phyloP scores from a whole-genome alignment of 2,329 filamentous ascomycete species.

The Aureobasidium sp. region DNA sequence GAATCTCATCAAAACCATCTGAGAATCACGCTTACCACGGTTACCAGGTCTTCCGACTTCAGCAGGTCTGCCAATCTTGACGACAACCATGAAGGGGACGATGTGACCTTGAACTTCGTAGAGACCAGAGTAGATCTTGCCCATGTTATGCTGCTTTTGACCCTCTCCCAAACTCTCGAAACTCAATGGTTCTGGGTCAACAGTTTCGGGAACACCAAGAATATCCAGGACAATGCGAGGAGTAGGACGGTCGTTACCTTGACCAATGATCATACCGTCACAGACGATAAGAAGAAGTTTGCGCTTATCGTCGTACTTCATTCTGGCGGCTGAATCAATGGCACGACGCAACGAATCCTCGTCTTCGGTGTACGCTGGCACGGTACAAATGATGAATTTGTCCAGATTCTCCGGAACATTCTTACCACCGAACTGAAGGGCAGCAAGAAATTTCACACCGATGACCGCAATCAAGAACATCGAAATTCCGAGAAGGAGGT shows the following conservation, averaged over 20 bases:
- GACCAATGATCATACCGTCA: constrained; percentile 98
- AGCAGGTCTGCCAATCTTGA: constrained; percentile 87
- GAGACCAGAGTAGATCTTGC: constrained; percentile 93
- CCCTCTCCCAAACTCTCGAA: constrained; percentile 96
- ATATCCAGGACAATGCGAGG: constrained; percentile 96
- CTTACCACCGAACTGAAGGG: constrained; percentile 86
- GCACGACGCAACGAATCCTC: constrained; percentile 95
- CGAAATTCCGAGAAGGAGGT: constrained; percentile 81
- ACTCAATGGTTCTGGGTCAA: constrained; percentile 91
- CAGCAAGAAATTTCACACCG: constrained; percentile 92
- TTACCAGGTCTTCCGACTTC: constrained; percentile 75
- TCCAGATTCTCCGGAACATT: constrained; percentile 92
- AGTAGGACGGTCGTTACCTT: constrained; percentile 93
- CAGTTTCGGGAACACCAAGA: constrained; percentile 83
- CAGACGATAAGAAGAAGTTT: constrained; percentile 90
- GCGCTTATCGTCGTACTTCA: constrained; percentile 97
- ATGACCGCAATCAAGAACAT: constrained; percentile 74
- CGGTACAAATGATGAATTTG: constrained; percentile 97
- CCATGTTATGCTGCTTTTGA: constrained; percentile 98
- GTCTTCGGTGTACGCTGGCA: constrained; percentile 96
- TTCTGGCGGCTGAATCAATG: constrained; percentile 89
- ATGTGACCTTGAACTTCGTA: constrained; percentile 98
- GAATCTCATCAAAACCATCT: constrained; percentile 98
- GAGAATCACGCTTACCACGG: constrained; percentile 97
- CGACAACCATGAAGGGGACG: constrained; percentile 91